Evolutionary conservation across 108 stramenopile genomes (phyloP), one percentile per base, ranked within the genome.

Genomic region (Tribonema minus): DNA sequence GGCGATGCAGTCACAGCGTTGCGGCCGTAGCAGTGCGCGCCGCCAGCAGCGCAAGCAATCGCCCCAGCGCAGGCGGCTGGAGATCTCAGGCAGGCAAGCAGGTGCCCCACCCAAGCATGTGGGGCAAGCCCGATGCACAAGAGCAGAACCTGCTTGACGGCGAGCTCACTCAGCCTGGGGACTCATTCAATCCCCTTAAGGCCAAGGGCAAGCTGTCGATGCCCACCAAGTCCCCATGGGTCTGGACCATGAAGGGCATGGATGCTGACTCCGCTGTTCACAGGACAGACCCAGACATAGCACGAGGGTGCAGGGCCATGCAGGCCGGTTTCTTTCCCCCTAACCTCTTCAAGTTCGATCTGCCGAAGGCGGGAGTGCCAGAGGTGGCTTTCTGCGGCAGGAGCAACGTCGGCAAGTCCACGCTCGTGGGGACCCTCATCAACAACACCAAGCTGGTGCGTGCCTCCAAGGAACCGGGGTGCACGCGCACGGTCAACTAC

Each of bases 401-500:
- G 60, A 90, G 87, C 37, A 96, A 96, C 85, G 95, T 94, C 6
- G 96, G 95, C 15, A 96, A 96, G 83, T 88, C 86, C 3, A 90
- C 89, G 41, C 83, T 97, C 62, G 89, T 95, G n/a, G 94, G 94
- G 76, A 91, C 91, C 91, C 33, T 86, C 12, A 36, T 75, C 12
- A 37, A 37, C 0, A 41, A 76, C 61, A 71, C 79, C 58, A 89
- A 91, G 12, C 69, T 95, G 9, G 97, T 95, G 4, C 93, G 90
- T 67, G 92, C 91, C 5, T 93, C 92, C 61, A 96, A 98, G 81
- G 86, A 87, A 23, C 93, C 97, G 9, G 97, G 97, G 26, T 95
- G 96, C 86, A 98, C 97, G 2, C 92, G 92, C 71, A 91, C 93
- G 68, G 92, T 95, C 79, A 98, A 98, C 79, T 95, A 83, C 64